Base-by-base conservation (phyloP, 352 stramenopile genomes). In the Phytophthora podocarpi region DNA sequence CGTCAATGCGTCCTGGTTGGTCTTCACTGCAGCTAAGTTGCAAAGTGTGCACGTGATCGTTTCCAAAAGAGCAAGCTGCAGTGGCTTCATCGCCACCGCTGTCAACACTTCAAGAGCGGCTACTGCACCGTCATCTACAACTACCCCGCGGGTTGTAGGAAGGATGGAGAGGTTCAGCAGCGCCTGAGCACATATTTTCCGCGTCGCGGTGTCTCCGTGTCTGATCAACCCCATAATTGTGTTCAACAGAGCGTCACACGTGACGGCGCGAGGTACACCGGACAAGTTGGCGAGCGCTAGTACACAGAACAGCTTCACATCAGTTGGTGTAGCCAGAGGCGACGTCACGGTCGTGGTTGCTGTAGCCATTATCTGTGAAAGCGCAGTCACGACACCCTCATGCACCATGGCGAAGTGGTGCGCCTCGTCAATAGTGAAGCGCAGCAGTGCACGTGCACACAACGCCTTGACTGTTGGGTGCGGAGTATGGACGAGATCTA, bases 321-420 rank as follows among this genome's bases (percentile, higher is more conserved):
- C 75, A 39, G 87, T 81, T 34, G 82, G 75, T 13, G 49, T 53
- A 32, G 64, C 64, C n/a, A 68, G 26, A 2, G 43, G 52, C 18
- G 64, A 72, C n/a, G 50, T 27, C 36, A 56, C 20, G 4, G 58
- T 60, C 4, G 56, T 76, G 1, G 73, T 64, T 3, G 82, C 40
- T 18, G 70, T 70, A 11, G 80, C 60, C 70, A 94, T 82, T 24
- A 94, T 70, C 59, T 91, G 82, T 21, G 80, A 78, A 21, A 94
- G 63, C 20, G 76, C 69, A 23, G 80, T 54, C 16, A 93, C 85
- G 7, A 79, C 73, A 28, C 85, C 85, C 37, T 94, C 85, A 50
- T 92, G 85, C 8, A 94, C 83, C 66, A 94, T 82, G 3, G 80
- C 70, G 47, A 91, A 90, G 67, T 93, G 85, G 16, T 90, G 77